Evolutionary conservation across 495 filamentous ascomycete genomes (phyloP).

Genomic region (Friedmanniomyces simplex): DNA sequence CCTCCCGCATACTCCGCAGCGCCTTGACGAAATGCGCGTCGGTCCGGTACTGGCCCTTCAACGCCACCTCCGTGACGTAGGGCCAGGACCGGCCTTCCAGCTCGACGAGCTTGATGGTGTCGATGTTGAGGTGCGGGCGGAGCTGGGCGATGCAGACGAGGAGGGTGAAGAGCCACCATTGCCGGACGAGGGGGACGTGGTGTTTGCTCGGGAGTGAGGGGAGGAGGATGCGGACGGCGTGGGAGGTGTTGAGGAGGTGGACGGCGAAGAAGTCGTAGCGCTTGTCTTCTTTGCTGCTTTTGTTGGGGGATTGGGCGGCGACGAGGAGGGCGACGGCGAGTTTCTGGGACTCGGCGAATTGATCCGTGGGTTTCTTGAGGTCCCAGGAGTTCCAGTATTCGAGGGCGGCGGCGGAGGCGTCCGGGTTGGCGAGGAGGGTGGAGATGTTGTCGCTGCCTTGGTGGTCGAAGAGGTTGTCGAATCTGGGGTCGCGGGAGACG

Average conservation of each 20-base stretch:
- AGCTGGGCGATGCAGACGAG: slow-evolving; percentile 66
- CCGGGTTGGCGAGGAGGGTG: slow-evolving; percentile 54
- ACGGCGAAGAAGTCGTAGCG: slow-evolving; percentile 78
- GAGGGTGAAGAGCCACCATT: slow-evolving; percentile 82
- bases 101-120: slow-evolving; percentile 50
- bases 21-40: slow-evolving; percentile 82
- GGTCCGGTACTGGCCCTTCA: slow-evolving; percentile 51
- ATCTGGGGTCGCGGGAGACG: slow-evolving; percentile 40
- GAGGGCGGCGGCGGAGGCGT: slow-evolving; percentile 53
- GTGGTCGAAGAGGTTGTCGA: slow-evolving; percentile 49
- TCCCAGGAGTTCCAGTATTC: slow-evolving; percentile 86
- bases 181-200: slow-evolving; percentile 60
- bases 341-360: slow-evolving; percentile 69
- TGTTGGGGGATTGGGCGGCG: slow-evolving; percentile 32
- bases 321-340: slow-evolving; percentile 64
- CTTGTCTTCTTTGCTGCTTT: slow-evolving; percentile 35
- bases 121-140: slow-evolving; percentile 57
- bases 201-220: slow-evolving; percentile 64
- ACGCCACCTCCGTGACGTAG: slow-evolving; percentile 57
- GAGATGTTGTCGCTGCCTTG: slow-evolving; percentile 55
- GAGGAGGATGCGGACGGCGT: slow-evolving; percentile 76
- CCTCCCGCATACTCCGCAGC: slow-evolving; percentile 61
- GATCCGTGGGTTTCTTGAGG: slow-evolving; percentile 50
- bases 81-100: slow-evolving; percentile 59
- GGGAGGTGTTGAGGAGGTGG: slow-evolving; percentile 71